These are phyloP conservation scores for Curvularia verruculosa DNA, from an alignment of 2,329 filamentous ascomycete species.

Conservation along the genomic window DNA sequence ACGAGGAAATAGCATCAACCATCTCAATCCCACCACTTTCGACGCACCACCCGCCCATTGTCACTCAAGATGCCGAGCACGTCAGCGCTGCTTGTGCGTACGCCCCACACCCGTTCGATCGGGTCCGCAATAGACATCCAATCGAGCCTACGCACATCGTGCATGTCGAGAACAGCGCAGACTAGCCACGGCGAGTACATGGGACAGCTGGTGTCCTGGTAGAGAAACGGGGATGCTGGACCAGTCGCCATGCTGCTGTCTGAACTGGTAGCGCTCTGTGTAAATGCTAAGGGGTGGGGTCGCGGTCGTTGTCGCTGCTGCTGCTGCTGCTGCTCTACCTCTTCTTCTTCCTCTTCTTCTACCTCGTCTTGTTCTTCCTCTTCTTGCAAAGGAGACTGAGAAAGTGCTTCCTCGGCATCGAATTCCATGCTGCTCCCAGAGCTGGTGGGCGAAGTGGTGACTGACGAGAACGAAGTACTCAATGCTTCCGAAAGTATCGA, in stretches of 20 bases:
- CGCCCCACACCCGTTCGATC: conserved; percentile 43
- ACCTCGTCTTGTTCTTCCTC: neutral
- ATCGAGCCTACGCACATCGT: conserved; percentile 42
- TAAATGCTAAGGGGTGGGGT: conserved; percentile 21
- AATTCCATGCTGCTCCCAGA: conserved; percentile 20
- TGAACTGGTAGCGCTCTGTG: conserved; percentile 11
- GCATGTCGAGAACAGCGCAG: conserved; percentile 44
- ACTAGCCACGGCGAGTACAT: conserved; percentile 48
- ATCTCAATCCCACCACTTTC: conserved; percentile 46
- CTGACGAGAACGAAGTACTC: conserved; percentile 28
- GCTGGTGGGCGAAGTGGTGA: conserved; percentile 34
- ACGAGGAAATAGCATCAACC: neutral
- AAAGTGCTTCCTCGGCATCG: conserved; percentile 10
- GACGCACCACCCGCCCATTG: conserved; percentile 43
- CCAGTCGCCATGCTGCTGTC: conserved; percentile 8
- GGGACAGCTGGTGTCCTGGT: conserved; percentile 36
- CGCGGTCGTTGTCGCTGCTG: conserved; percentile 9
- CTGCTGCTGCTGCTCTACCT: neutral
- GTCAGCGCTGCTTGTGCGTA: conserved; percentile 42
- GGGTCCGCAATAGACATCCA: conserved; percentile 48
- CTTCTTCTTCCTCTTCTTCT: neutral
- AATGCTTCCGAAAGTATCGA: conserved; percentile 34
- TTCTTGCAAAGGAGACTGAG: neutral
- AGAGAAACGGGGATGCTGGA: conserved; percentile 31
- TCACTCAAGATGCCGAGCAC: conserved; percentile 45